Evolutionary conservation across 2,329 filamentous ascomycete genomes (phyloP).

Genomic region (Onygenales sp.): DNA sequence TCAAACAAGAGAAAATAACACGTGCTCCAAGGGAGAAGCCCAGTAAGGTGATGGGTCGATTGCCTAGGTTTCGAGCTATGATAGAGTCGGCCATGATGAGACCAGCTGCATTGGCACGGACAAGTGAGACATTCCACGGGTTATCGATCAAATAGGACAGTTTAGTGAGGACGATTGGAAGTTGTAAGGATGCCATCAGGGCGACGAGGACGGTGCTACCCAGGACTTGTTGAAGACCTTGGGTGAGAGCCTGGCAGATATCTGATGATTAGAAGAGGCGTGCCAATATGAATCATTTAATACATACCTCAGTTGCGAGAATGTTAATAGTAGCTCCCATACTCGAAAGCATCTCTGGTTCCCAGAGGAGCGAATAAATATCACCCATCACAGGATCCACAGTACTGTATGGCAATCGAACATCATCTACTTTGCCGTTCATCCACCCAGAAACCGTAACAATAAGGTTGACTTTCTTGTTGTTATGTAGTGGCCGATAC

Average conservation of each 20-base stretch:
- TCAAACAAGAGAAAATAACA: slow-evolving; percentile 85
- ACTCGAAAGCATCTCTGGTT: slow-evolving; percentile 93
- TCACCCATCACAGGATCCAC: slow-evolving; percentile 97
- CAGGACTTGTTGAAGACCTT: slow-evolving; percentile 90
- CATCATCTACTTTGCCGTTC: slow-evolving; percentile 95
- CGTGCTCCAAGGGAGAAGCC: slow-evolving; percentile 89
- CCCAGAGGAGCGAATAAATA: slow-evolving; percentile 93
- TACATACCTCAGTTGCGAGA: slow-evolving; percentile 78
- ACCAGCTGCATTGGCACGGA: slow-evolving; percentile 78
- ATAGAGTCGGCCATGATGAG: slow-evolving; percentile 90
- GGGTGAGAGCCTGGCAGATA: slow-evolving; percentile 67
- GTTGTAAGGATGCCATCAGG: slow-evolving; percentile 83
- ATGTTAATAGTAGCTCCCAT: slow-evolving; percentile 99
- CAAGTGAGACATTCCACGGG: slow-evolving; percentile 93
- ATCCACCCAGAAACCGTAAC: slow-evolving; percentile 96
- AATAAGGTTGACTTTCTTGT: slow-evolving; percentile 92
- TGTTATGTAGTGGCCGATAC: slow-evolving; percentile 93
- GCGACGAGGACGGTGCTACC: slow-evolving; percentile 80
- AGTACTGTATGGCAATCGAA: slow-evolving; percentile 89
- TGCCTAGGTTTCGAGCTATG: slow-evolving; percentile 82
- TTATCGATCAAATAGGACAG: slow-evolving; percentile 96
- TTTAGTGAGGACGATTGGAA: slow-evolving; percentile 89
- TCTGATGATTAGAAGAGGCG: not conserved
- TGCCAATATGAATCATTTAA: not conserved
- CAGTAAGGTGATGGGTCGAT: slow-evolving; percentile 82